phyloP scores from a whole-genome alignment of 805 yeast species.

The Lipomyces mesembrius region DNA sequence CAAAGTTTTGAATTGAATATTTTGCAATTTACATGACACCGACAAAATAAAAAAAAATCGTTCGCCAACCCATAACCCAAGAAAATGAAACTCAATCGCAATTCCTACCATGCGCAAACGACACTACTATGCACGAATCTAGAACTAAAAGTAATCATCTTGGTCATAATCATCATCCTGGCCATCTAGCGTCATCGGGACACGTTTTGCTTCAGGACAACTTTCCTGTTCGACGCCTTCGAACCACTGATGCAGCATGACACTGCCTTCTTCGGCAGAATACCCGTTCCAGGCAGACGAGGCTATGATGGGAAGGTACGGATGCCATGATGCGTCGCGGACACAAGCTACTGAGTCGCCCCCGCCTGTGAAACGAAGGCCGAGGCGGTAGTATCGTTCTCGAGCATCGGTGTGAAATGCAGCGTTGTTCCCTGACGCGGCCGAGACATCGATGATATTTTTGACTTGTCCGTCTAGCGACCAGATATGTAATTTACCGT shows the following conservation, averaged over 20 bases:
- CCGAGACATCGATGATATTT: slow-evolving; percentile 24
- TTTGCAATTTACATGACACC: background rate
- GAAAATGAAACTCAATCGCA: background rate
- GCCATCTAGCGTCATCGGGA: background rate
- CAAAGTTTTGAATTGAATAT: no score
- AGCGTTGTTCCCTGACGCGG: slow-evolving; percentile 13
- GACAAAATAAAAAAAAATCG: background rate
- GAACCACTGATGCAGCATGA: slow-evolving; percentile 34
- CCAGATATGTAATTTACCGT: slow-evolving; percentile 42
- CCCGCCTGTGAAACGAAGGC: background rate
- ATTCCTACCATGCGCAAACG: background rate
- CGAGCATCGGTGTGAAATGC: background rate
- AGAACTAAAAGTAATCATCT: slow-evolving; percentile 18
- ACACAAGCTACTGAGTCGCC: slow-evolving; percentile 33
- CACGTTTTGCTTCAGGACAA: background rate
- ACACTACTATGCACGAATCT: background rate
- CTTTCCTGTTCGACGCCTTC: slow-evolving; percentile 26
- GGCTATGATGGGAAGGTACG: slow-evolving; percentile 39
- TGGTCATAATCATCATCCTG: slow-evolving; percentile 19
- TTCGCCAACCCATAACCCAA: background rate
- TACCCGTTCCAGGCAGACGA: slow-evolving; percentile 34
- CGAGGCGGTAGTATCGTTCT: background rate
- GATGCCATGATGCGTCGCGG: slow-evolving; percentile 43
- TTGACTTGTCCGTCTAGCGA: slow-evolving; percentile 42
- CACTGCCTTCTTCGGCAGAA: slow-evolving; percentile 30